Percentiles rank a stretch among this genome's conserved stretches.
Conservation (phyloP, 1,139 yeast species). For the Suhomyces bribrorum region DNA sequence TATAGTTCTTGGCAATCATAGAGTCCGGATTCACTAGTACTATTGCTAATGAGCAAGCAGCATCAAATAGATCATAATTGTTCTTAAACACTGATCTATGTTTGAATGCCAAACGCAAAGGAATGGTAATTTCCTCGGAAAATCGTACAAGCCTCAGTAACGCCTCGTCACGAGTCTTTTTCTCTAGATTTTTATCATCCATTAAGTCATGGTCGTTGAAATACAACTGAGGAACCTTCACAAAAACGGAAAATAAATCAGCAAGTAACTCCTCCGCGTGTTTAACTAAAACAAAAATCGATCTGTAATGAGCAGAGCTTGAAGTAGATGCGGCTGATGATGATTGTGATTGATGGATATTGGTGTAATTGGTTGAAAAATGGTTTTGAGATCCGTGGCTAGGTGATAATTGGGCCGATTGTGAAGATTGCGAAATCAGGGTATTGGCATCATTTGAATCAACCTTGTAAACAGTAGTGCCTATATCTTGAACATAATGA, state of each 20-base stretch:
- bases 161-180: conserved; percentile 9
- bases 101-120: conserved; percentile 37
- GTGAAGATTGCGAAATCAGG: conserved; percentile 3
- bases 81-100: conserved; percentile 17
- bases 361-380: not conserved
- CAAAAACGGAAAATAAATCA: conserved; percentile 39
- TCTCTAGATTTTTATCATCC: conserved; percentile 21
- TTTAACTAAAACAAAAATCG: conserved; percentile 5
- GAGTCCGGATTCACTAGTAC: conserved; percentile 28
- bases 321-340: conserved; percentile 9
- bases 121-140: conserved; percentile 31
- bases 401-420: not conserved
- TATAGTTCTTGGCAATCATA: conserved; percentile 21
- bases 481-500: conserved; percentile 15
- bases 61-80: conserved; percentile 30
- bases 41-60: conserved; percentile 40
- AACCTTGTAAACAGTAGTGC: not conserved
- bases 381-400: not conserved
- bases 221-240: conserved; percentile 36
- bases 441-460: conserved; percentile 6
- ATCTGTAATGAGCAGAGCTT: conserved; percentile 6
- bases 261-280: conserved; percentile 25
- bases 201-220: conserved; percentile 33
- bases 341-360: conserved; percentile 5
- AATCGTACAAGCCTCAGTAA: conserved; percentile 21